phyloP scores from a whole-genome alignment of 768 basidiomycete species.

The Mycena leptocephala region DNA sequence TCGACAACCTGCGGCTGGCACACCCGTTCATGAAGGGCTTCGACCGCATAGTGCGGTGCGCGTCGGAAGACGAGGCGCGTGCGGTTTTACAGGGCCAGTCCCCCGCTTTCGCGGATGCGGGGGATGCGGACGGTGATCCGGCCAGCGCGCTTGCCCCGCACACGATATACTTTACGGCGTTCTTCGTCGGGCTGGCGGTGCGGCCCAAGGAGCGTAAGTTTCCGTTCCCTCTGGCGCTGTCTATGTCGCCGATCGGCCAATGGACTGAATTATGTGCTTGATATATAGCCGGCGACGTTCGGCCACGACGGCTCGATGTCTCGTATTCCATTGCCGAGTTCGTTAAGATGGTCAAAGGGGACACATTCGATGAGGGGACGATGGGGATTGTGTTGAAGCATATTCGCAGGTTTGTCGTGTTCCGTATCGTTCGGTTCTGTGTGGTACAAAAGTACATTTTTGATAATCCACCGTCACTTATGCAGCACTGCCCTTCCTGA shows the following conservation, averaged over 20 bases:
- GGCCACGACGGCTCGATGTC: constrained; percentile 57
- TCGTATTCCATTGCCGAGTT: constrained; percentile 85
- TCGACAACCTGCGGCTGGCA: constrained; percentile 91
- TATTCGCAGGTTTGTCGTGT: constrained; percentile 56
- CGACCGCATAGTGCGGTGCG: constrained; percentile 87
- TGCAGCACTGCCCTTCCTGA: constrained; percentile 70
- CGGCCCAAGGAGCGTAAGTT: constrained; percentile 88
- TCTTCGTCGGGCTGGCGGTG: constrained; percentile 96
- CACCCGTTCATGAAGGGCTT: constrained; percentile 98
- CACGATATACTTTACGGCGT: constrained; percentile 92
- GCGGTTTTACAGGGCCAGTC: constrained; percentile 87
- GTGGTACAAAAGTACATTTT: background rate
- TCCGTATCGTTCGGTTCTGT: background rate
- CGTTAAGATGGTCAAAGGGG: constrained; percentile 78
- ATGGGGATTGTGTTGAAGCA: constrained; percentile 85
- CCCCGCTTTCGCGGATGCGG: background rate
- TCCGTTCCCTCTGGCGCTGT: too few species aligned
- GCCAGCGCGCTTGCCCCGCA: constrained; percentile 45
- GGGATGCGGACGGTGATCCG: background rate
- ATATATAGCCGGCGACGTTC: background rate
- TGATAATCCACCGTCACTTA: too few species aligned
- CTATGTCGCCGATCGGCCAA: too few species aligned
- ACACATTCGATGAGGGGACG: constrained; percentile 77
- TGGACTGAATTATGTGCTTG: too few species aligned
- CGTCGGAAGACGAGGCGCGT: constrained; percentile 89